A percentile compares a stretch with the other conserved stretches of the same genome.
These are phyloP conservation scores for Fusarium chaquense DNA, from an alignment of 2,329 filamentous ascomycete species.

Conservation along the genomic window DNA sequence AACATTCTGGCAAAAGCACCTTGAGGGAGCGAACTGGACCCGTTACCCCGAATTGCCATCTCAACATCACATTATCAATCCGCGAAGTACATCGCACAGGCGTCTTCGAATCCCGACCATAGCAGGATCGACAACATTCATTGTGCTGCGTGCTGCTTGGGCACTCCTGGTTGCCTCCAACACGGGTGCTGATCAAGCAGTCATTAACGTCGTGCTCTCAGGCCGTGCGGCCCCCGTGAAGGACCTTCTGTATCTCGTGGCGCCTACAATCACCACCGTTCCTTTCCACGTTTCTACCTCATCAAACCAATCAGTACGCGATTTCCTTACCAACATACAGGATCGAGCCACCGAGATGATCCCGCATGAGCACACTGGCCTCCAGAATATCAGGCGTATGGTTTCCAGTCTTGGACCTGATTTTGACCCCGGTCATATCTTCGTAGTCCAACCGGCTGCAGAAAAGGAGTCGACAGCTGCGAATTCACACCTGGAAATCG, in stretches of 20 bases:
- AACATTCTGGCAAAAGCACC: background rate
- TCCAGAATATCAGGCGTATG: conserved; percentile 2
- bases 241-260: background rate
- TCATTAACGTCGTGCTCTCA: conserved; percentile 1
- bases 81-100: conserved; percentile 2
- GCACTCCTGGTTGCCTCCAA: conserved; percentile 4
- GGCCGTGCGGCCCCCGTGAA: background rate
- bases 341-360: background rate
- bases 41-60: conserved; percentile 5
- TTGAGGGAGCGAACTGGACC: background rate
- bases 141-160: conserved; percentile 10
- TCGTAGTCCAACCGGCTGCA: conserved; percentile 1
- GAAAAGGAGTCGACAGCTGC: background rate
- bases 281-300: conserved; percentile 7
- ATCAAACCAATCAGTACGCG: background rate
- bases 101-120: background rate
- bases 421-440: conserved; percentile 9
- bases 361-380: background rate
- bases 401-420: conserved; percentile 3
- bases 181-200: background rate
- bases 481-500: background rate
- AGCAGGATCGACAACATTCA: background rate
- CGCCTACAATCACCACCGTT: conserved; percentile 6
- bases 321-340: conserved; percentile 1
- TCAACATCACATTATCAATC: conserved; percentile 5